phyloP scores from a whole-genome alignment of 306 rosid genomes.

The Quercus engelmannii region DNA sequence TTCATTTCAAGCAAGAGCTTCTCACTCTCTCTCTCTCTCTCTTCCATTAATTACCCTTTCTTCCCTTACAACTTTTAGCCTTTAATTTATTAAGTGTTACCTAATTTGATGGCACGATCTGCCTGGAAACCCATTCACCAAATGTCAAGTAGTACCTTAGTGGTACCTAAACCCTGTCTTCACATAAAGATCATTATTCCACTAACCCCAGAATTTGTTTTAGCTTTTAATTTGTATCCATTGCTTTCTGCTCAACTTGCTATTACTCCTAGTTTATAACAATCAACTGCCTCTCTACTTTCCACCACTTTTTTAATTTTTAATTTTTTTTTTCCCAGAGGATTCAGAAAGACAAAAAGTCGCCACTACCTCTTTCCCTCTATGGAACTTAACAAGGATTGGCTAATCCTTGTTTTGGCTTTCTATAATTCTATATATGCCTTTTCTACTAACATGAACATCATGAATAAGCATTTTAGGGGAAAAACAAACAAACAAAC shows the following conservation, averaged over 20 bases:
- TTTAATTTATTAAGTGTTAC: background rate
- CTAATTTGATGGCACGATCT: background rate
- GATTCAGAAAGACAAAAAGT: conserved; percentile 5
- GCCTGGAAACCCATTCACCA: background rate
- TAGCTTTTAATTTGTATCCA: background rate
- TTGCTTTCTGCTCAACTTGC: background rate
- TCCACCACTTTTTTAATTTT: background rate
- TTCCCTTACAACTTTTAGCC: background rate
- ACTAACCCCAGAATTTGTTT: background rate
- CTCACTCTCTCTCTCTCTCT: background rate
- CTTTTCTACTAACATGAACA: background rate
- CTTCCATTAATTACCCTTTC: background rate
- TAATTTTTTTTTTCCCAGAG: background rate
- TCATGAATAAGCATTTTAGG: background rate
- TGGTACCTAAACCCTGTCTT: background rate
- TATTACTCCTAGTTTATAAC: background rate
- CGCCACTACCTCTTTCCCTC: conserved; percentile 6
- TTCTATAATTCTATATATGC: background rate
- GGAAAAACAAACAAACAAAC: no score
- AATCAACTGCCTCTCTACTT: conserved; percentile 10
- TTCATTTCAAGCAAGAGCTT: background rate
- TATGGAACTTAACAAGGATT: conserved; percentile 11
- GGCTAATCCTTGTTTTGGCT: conserved; percentile 4
- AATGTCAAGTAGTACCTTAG: background rate
- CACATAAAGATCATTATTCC: conserved; percentile 12